A percentile compares a stretch with the other conserved stretches of the same genome.
Conservation (phyloP, 257 asterid genomes). For the Gynochthodes officinalis region DNA sequence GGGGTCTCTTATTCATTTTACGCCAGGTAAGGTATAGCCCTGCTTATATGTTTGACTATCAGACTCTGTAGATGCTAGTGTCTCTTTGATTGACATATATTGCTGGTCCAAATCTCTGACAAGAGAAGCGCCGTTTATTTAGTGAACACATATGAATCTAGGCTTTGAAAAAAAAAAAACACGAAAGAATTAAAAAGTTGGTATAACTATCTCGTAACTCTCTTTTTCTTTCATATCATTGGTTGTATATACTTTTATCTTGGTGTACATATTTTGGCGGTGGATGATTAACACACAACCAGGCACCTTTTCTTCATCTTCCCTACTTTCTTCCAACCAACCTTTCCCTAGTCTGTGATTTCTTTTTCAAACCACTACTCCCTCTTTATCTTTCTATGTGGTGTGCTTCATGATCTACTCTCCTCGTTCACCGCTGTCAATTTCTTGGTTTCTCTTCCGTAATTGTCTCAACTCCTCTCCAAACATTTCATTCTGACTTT, state of each 20-base stretch:
- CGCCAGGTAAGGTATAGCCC: conserved; percentile 51
- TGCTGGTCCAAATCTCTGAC: too few species aligned
- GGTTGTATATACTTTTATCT: too few species aligned
- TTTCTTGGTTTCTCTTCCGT: too few species aligned
- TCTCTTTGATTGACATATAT: neutral
- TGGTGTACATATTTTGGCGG: too few species aligned
- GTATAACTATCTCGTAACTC: too few species aligned
- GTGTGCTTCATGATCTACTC: neutral
- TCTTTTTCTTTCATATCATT: too few species aligned
- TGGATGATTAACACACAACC: neutral
- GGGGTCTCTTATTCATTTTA: conserved; percentile 65
- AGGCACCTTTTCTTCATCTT: neutral
- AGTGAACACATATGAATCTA: too few species aligned
- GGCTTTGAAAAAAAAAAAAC: too few species aligned
- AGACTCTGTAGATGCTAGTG: conserved; percentile 9
- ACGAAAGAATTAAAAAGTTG: too few species aligned
- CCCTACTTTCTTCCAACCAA: neutral
- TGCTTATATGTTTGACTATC: conserved; percentile 5
- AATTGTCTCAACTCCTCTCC: too few species aligned
- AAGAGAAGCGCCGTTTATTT: too few species aligned
- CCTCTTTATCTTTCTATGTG: neutral
- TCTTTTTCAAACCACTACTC: neutral
- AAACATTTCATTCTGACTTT: too few species aligned
- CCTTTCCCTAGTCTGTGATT: neutral
- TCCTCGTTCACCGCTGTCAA: neutral